Evolutionary conservation across 2,329 filamentous ascomycete genomes (phyloP).

Genomic region (Fusarium tanahbumbuense): DNA sequence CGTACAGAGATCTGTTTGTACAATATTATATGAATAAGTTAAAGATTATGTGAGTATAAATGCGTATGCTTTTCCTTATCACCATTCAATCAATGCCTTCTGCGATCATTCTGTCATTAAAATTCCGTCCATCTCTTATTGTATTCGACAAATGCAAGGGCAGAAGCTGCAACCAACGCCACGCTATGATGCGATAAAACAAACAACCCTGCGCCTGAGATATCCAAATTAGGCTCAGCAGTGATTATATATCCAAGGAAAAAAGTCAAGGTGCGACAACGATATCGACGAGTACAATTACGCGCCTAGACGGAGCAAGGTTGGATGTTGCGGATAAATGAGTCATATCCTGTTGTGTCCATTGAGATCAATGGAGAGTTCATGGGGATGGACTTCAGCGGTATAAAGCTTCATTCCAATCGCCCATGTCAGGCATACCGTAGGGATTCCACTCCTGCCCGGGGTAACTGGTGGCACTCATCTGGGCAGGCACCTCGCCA

Average conservation of each 20-base stretch:
- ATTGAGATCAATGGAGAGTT: background rate
- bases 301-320: background rate
- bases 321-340: background rate
- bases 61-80: slow-evolving; percentile 22
- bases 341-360: background rate
- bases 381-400: background rate
- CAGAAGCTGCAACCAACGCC: slow-evolving; percentile 27
- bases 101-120: slow-evolving; percentile 17
- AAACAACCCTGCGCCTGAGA: background rate
- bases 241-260: slow-evolving; percentile 1
- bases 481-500: slow-evolving; percentile 57
- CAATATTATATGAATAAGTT: slow-evolving; percentile 5
- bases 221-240: background rate
- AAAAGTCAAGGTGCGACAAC: background rate
- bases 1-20: background rate
- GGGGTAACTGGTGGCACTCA: slow-evolving; percentile 76
- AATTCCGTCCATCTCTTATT: slow-evolving; percentile 8
- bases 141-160: slow-evolving; percentile 12
- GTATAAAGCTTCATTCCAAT: slow-evolving; percentile 41
- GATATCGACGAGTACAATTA: background rate
- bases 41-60: slow-evolving; percentile 10
- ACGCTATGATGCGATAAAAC: slow-evolving; percentile 18
- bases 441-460: slow-evolving; percentile 78
- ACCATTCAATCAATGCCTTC: background rate
- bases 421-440: slow-evolving; percentile 48